Evolutionary conservation across 2,329 filamentous ascomycete species (phyloP).

Genomic region (Xylariaceae sp.): DNA sequence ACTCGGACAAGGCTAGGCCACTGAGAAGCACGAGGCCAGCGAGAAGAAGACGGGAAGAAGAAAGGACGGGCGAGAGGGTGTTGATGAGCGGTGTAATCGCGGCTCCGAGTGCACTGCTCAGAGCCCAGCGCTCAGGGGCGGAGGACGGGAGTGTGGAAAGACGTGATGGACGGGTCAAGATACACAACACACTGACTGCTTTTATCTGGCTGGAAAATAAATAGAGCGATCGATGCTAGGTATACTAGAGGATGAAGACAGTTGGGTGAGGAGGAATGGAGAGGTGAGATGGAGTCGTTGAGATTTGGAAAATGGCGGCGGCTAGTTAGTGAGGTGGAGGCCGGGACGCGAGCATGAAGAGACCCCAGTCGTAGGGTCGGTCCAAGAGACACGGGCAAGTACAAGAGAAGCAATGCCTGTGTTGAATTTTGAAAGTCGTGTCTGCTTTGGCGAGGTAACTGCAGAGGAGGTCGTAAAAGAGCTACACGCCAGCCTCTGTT

Average conservation of each 20-base stretch:
- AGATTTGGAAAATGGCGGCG: slow-evolving; percentile 10
- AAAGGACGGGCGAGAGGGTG: slow-evolving; percentile 4
- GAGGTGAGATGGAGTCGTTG: slow-evolving; percentile 1
- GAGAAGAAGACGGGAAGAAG: slow-evolving; percentile 1
- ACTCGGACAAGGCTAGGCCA: slow-evolving; percentile 6
- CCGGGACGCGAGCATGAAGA: slow-evolving; percentile 15
- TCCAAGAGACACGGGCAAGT: slow-evolving; percentile 17
- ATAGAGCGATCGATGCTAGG: neutral
- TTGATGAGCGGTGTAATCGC: slow-evolving; percentile 12
- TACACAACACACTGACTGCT: slow-evolving; percentile 11
- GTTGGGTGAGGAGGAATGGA: neutral
- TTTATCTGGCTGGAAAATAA: neutral
- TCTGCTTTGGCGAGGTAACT: slow-evolving; percentile 5
- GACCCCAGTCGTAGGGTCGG: slow-evolving; percentile 16
- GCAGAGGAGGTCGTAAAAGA: neutral
- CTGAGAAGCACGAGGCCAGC: neutral
- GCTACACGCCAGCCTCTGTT: slow-evolving; percentile 2
- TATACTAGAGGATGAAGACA: neutral
- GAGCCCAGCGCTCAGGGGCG: slow-evolving; percentile 13
- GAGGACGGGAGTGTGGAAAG: neutral
- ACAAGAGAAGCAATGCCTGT: slow-evolving; percentile 16
- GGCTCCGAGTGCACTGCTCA: neutral
- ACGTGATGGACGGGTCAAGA: slow-evolving; percentile 1
- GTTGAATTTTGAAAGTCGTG: slow-evolving; percentile 16
- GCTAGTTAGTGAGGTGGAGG: slow-evolving; percentile 8